phyloP scores from a whole-genome alignment of 441 rosid genomes.

The Cnidoscolus chayamansa region DNA sequence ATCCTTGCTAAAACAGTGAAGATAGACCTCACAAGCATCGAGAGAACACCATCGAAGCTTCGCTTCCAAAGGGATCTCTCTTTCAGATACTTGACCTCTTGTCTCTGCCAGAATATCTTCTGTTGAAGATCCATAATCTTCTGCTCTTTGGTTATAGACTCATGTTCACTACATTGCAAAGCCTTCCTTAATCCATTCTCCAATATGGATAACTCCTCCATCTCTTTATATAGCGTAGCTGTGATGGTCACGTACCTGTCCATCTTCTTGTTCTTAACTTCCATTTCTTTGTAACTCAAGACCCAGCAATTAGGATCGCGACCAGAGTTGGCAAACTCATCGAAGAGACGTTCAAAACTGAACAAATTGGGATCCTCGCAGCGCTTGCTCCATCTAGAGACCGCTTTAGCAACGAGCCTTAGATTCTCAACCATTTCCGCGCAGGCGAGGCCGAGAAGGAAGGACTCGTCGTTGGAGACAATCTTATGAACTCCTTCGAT shows the following conservation, averaged over 20 bases:
- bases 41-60: slow-evolving; percentile 62
- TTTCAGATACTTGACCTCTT: slow-evolving; percentile 70
- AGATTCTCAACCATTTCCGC: slow-evolving; percentile 75
- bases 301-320: slow-evolving; percentile 63
- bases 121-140: slow-evolving; percentile 65
- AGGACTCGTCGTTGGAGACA: slow-evolving; percentile 69
- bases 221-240: slow-evolving; percentile 62
- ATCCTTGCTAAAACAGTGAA: slow-evolving; percentile 72
- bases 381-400: slow-evolving; percentile 51
- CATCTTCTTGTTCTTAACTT: slow-evolving; percentile 60
- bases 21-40: slow-evolving; percentile 51
- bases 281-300: slow-evolving; percentile 58
- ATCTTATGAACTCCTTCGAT: slow-evolving; percentile 77
- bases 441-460: slow-evolving; percentile 73
- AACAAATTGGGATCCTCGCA: slow-evolving; percentile 47
- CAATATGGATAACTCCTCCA: slow-evolving; percentile 60
- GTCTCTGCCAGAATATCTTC: slow-evolving; percentile 60
- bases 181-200: slow-evolving; percentile 55
- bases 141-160: slow-evolving; percentile 39
- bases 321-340: slow-evolving; percentile 65
- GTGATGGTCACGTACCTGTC: slow-evolving; percentile 68
- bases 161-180: slow-evolving; percentile 29
- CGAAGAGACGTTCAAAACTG: slow-evolving; percentile 49
- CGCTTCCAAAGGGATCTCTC: slow-evolving; percentile 81
- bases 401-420: slow-evolving; percentile 47